Evolutionary conservation across 2,329 filamentous ascomycete species (phyloP), one percentile per base, ranked within the genome.

Genomic region (Fonsecaea multimorphosa): DNA sequence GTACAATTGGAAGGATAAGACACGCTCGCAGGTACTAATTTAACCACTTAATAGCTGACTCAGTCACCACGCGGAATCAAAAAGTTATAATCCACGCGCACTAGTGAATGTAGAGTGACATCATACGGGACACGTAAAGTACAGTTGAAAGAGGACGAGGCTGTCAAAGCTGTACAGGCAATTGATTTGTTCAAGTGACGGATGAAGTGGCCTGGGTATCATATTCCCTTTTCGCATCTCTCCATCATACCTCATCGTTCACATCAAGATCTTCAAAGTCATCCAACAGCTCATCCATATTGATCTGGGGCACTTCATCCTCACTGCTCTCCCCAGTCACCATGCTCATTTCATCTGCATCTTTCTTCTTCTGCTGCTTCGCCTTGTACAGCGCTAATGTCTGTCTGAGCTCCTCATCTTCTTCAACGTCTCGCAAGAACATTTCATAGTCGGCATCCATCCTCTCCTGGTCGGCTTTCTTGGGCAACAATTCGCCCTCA

Each of bases 361-460:
- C 81, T 87, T 65, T 90, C 87, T 1, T 81, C 79, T 63, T 81
- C 79, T 72, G 82, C 74, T 82, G 85, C 82, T 84, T 79, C 38
- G 80, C 80, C 76, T 94, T 97, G 82, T 97, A 99, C 73, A 99
- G 78, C 53, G 92, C 91, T 76, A 99, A 82, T 0, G 92, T 93
- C 51, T 89, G 86, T 62, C 95, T 85, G 71, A 97, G 84, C 75
- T 99, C 95, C 59, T 91, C 86, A 77, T 99, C 95, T 76, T 98
- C 93, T 80, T 99, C 96, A 11, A 99, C 92, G 78, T 99, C 95
- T 53, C 91, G 89, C 83, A 99, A 82, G 87, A 99, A 99, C 86
- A 93, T 87, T 82, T 99, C 95, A 80, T 96, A 99, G 79, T 99
- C 95, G 71, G 89, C 87, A 76, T 98, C 93, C 82, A 96, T 88